phyloP scores from a whole-genome alignment of 495 filamentous ascomycete genomes.

The Beverwykella pulmonaria region DNA sequence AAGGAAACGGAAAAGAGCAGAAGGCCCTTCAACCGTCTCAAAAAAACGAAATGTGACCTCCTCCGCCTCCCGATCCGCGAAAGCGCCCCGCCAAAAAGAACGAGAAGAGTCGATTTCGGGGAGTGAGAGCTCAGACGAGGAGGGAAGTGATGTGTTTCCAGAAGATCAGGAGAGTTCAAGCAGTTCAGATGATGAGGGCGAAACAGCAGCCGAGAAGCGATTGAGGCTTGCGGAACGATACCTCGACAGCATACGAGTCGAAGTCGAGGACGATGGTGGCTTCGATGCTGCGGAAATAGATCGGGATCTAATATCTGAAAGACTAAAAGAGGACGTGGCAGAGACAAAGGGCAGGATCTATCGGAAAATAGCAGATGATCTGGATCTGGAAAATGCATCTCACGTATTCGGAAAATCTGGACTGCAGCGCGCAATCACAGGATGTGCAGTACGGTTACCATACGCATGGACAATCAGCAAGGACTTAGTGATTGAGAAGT shows the following conservation, averaged over 20 bases:
- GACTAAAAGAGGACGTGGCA: conserved; percentile 89
- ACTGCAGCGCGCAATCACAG: conserved; percentile 69
- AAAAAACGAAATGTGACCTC: conserved; percentile 38
- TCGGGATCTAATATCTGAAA: conserved; percentile 83
- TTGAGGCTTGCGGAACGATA: conserved; percentile 90
- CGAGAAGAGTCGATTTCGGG: conserved; percentile 75
- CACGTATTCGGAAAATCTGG: conserved; percentile 75
- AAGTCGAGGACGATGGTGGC: conserved; percentile 68
- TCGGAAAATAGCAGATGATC: conserved; percentile 69
- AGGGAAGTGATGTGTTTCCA: conserved; percentile 45
- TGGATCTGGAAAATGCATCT: conserved; percentile 63
- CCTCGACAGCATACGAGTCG: conserved; percentile 81
- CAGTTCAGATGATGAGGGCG: conserved; percentile 63
- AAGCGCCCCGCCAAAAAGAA: conserved; percentile 30
- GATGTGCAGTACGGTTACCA: conserved; percentile 74
- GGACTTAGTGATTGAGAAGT: conserved; percentile 82
- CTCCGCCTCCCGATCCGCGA: conserved; percentile 14
- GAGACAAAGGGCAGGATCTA: conserved; percentile 91
- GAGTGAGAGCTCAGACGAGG: conserved; percentile 65
- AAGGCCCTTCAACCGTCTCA: conserved; percentile 24
- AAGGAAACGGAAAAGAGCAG: conserved; percentile 47
- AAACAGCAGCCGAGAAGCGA: conserved; percentile 86
- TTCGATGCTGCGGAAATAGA: conserved; percentile 95
- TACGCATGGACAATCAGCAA: conserved; percentile 86
- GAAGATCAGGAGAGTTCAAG: conserved; percentile 54